phyloP scores from a whole-genome alignment of 805 yeast species.

The Teunomyces kruisii region DNA sequence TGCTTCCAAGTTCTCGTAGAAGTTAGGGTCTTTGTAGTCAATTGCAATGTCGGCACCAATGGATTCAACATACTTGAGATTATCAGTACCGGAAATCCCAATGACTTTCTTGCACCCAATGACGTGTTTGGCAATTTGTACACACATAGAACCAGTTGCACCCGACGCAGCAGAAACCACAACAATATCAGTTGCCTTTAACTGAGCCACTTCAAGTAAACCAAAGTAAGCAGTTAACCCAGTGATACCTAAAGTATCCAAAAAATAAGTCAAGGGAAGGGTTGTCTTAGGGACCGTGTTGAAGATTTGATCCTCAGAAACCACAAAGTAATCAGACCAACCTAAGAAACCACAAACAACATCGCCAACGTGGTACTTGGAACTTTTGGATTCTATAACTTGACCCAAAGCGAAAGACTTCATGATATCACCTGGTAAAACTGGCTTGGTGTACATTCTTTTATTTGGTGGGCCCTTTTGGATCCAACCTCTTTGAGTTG shows the following conservation, averaged over 20 bases:
- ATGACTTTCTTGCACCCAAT: constrained; percentile 55
- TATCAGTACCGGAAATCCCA: constrained; percentile 61
- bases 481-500: constrained; percentile 38
- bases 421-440: constrained; percentile 45
- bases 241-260: constrained; percentile 47
- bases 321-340: constrained; percentile 51
- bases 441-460: constrained; percentile 27
- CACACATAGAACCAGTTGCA: constrained; percentile 62
- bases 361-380: constrained; percentile 44
- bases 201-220: constrained; percentile 40
- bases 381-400: constrained; percentile 47
- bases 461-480: constrained; percentile 24
- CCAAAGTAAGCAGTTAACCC: constrained; percentile 64
- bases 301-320: constrained; percentile 24
- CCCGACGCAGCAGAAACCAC: constrained; percentile 67
- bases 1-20: constrained; percentile 22
- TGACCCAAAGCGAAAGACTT: constrained; percentile 48
- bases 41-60: constrained; percentile 54
- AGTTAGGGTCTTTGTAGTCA: constrained; percentile 49
- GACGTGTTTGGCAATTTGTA: constrained; percentile 55
- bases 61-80: constrained; percentile 52
- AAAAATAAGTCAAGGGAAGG: constrained; percentile 12
- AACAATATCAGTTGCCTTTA: constrained; percentile 18
- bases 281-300: constrained; percentile 27
- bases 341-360: constrained; percentile 35